Base-by-base conservation (phyloP, 371 early-diverging fungal genomes). In the Syncephalastrum racemosum region DNA sequence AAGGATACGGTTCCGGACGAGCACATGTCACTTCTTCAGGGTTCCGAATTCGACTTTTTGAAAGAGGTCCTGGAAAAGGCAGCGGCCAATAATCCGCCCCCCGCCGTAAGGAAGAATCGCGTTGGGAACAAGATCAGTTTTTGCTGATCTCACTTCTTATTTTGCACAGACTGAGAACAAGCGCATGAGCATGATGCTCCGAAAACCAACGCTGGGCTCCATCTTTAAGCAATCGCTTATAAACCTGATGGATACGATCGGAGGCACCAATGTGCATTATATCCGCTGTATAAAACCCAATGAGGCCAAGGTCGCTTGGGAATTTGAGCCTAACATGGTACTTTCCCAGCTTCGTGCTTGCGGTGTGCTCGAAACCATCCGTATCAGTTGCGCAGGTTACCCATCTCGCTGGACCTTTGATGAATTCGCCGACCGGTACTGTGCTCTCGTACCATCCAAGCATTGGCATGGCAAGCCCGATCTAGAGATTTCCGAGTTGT, bases 281-380 rank as follows among this genome's bases (percentile, higher is more conserved):
- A 95, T 97, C 60, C 92, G 98, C 53, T 97, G 98, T 81, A 93
- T 97, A 71, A 96, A 96, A 72, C 97, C 98, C 15, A 97, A 97
- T 74, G 92, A 90, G 68, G 88, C 86, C 43, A 97, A 97, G 74
- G 80, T 72, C 2, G 86, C 97, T 14, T 91, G 92, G 86, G 75
- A 66, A 23, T 94, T 98, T 62, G 96, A 98, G 54, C 85, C 93
- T 19, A 85, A 85, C 36, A 89, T 95, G 87, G 97, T 99, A 12
- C 81, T 99, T 4, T 73, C 90, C 18, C 99, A 99, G 75, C 74
- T 99, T 45, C 88, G 95, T 46, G 99, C 99, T 25, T 99, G 99
- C 79, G 99, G 99, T 85, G 99, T 99, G 5, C 68, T 99, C 13
- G 99, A 99, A 74, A 99, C 99, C 6, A 99, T 99, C 66, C 88